These are phyloP conservation scores for Trichoderma virens DNA, from an alignment of 495 filamentous ascomycete species.

Conservation along the genomic window DNA sequence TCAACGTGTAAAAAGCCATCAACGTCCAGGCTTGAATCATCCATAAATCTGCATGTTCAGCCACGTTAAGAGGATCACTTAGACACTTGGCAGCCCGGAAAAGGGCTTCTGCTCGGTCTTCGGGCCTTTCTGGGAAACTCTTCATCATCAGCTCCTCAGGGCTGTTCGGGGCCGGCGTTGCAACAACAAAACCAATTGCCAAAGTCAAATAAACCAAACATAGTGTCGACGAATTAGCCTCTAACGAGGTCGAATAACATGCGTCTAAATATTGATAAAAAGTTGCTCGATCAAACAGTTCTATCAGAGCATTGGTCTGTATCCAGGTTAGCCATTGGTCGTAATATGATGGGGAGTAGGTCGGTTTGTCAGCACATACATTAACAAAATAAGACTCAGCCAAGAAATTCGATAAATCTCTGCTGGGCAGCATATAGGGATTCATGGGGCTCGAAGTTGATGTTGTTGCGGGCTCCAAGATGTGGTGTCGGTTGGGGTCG, in stretches of 20 bases:
- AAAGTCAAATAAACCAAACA: constrained; percentile 51
- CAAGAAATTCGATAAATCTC: constrained; percentile 44
- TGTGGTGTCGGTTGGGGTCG: constrained; percentile 60
- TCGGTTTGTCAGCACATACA: constrained; percentile 25
- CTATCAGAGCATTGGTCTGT: constrained; percentile 50
- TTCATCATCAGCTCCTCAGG: constrained; percentile 42
- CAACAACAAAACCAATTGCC: constrained; percentile 51
- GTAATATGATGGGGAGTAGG: constrained; percentile 5
- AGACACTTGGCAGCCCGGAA: constrained; percentile 50
- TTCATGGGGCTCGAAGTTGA: constrained; percentile 36
- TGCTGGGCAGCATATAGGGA: constrained; percentile 47
- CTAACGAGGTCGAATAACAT: constrained; percentile 47
- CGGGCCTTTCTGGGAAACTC: constrained; percentile 34
- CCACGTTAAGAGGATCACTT: constrained; percentile 44
- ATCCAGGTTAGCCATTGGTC: not conserved
- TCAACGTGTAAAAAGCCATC: constrained; percentile 54
- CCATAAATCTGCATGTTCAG: constrained; percentile 58
- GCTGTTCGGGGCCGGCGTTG: constrained; percentile 42
- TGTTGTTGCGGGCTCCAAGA: constrained; percentile 53
- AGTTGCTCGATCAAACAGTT: constrained; percentile 42
- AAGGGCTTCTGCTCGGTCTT: constrained; percentile 50
- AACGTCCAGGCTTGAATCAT: constrained; percentile 53
- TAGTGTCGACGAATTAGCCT: constrained; percentile 38
- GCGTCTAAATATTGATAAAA: constrained; percentile 43
- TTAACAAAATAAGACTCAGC: constrained; percentile 54